A percentile compares a stretch with the other conserved stretches of the same genome.
phyloP scores from a whole-genome alignment of 2,329 filamentous ascomycete species.

The Trichoderma atroviride region DNA sequence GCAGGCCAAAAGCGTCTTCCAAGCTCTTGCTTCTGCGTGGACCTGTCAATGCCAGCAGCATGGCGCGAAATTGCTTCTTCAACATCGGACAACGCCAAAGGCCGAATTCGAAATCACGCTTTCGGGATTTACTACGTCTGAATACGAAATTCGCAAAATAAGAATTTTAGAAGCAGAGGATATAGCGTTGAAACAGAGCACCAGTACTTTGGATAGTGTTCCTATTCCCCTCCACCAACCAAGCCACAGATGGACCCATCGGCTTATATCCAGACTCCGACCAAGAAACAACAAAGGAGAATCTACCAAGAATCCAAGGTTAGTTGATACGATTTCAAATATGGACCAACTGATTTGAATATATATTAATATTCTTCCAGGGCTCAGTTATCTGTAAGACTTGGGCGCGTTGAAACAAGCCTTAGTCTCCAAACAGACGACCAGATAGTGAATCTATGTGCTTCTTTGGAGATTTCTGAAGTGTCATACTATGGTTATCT shows the following conservation, averaged over 20 bases:
- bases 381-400: background rate
- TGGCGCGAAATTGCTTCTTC: conserved; percentile 32
- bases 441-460: background rate
- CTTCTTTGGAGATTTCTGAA: background rate
- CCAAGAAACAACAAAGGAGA: background rate
- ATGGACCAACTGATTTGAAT: background rate
- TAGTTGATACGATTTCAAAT: background rate
- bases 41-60: conserved; percentile 33
- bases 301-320: background rate
- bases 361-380: background rate
- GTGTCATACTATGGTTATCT: conserved; percentile 17
- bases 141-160: conserved; percentile 19
- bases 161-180: background rate
- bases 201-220: background rate
- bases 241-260: background rate
- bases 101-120: conserved; percentile 32
- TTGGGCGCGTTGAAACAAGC: background rate
- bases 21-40: conserved; percentile 32
- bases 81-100: conserved; percentile 31
- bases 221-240: background rate
- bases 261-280: background rate
- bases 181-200: background rate
- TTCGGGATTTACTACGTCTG: conserved; percentile 1
- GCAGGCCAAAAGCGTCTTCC: conserved; percentile 32
- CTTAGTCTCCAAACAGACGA: no score